Base-by-base conservation (phyloP, 352 stramenopile species). In the Porosira glacialis region DNA sequence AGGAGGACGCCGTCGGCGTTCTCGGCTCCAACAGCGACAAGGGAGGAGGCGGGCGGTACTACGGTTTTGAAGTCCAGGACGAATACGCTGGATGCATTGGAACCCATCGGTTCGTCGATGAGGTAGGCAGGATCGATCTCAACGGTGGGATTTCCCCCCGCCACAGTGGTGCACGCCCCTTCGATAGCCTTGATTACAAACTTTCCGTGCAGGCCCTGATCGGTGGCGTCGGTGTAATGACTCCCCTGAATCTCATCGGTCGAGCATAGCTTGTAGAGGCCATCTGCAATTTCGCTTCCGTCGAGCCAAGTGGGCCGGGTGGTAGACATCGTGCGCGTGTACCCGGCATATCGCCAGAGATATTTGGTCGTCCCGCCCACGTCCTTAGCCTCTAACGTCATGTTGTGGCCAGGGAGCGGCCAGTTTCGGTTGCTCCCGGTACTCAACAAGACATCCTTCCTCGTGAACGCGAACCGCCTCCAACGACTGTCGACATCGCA, bases 401-500 rank as follows among this genome's bases (percentile, higher is more conserved):
- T 48, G 41, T 68, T 67, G 47, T 78, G 68, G 5, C 24, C 47
- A 3, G 17, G 8, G 8, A 67, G 68, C n/a, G 69, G 69, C 69
- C 69, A 73, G 30, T 60, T 21, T 2, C 27, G 19, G 8, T 51
- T 13, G 43, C 47, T 1, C n/a, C n/a, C n/a, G n/a, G n/a, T n/a
- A n/a, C n/a, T n/a, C n/a, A n/a, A n/a, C n/a, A n/a, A n/a, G 13
- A 4, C 24, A 55, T 78, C 69, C 30, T 73, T 66, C 1, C 48
- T 30, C 4, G 56, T 72, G 38, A 80, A 80, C 1, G 70, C 70
- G 44, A 76, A 80, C 15, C 47, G 64, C 55, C 70, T 56, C 70
- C 70, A 80, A 4, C 50, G 19, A 31, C 15, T 50, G n/a, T 67
- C 38, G 39, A 27, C 24, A 4, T 70, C 24, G 49, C 70, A 80